Evolutionary conservation across 129 eudicot genomes (phyloP).

Genomic region (Saposhnikovia divaricata): DNA sequence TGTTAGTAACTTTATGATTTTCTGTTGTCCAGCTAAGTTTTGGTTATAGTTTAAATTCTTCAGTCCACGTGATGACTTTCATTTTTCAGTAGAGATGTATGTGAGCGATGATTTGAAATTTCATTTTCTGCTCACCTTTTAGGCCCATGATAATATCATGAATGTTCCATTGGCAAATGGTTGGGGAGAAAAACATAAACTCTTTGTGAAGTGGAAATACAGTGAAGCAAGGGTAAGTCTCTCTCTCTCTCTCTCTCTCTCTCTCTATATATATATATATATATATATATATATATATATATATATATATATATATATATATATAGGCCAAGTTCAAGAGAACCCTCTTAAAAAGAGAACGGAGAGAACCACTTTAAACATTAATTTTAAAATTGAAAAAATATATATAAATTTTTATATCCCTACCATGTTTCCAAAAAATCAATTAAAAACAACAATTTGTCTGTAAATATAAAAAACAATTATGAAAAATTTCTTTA

Average conservation of each 20-base stretch:
- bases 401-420: too few species aligned
- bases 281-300: too few species aligned
- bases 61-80: neutral
- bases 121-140: slow-evolving; percentile 14
- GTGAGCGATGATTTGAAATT: neutral
- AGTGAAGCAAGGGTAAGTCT: slow-evolving; percentile 78
- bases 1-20: neutral
- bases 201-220: slow-evolving; percentile 85
- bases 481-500: too few species aligned
- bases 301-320: too few species aligned
- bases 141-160: slow-evolving; percentile 94
- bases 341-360: too few species aligned
- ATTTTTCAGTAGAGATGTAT: neutral
- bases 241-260: neutral
- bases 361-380: too few species aligned
- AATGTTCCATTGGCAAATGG: slow-evolving; percentile 75
- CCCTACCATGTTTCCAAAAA: too few species aligned
- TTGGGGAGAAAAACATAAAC: slow-evolving; percentile 94
- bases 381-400: too few species aligned
- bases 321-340: too few species aligned
- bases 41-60: neutral
- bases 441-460: too few species aligned
- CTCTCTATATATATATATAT: too few species aligned
- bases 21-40: neutral
- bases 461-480: too few species aligned